Evolutionary conservation across 768 basidiomycete species (phyloP).

Genomic region (Pisolithus marmoratus): DNA sequence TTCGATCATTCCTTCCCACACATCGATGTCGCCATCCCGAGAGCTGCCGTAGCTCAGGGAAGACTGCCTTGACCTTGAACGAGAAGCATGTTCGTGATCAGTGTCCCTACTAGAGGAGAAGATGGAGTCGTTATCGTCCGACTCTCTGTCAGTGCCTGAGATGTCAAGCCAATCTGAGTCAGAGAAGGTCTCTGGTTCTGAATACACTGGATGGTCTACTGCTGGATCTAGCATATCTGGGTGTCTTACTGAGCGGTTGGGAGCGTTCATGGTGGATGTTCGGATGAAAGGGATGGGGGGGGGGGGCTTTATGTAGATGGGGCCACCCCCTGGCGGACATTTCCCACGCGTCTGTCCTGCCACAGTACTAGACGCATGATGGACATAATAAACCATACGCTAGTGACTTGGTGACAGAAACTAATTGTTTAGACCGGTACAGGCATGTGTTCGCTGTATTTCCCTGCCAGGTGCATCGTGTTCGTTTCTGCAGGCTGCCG

Average conservation of each 20-base stretch:
- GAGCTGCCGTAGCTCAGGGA: constrained; percentile 68
- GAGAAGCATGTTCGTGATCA: constrained; percentile 51
- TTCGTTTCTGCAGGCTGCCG: background rate
- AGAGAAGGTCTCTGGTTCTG: constrained; percentile 62
- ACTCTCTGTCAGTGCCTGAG: constrained; percentile 54
- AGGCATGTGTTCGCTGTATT: no score
- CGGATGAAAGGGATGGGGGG: constrained; percentile 25
- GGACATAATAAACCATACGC: no score
- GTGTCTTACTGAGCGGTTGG: constrained; percentile 16
- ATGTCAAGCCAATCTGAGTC: constrained; percentile 87
- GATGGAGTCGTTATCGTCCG: constrained; percentile 67
- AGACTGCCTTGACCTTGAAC: constrained; percentile 60
- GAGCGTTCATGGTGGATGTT: constrained; percentile 11
- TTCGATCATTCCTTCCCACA: constrained; percentile 74
- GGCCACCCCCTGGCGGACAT: constrained; percentile 1
- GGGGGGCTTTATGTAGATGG: constrained; percentile 18
- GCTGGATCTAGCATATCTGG: constrained; percentile 28
- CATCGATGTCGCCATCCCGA: constrained; percentile 61
- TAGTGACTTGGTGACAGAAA: no score
- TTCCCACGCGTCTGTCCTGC: background rate
- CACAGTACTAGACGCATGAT: no score
- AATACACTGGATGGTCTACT: constrained; percentile 39
- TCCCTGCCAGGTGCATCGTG: constrained; percentile 5
- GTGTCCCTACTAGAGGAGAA: constrained; percentile 45
- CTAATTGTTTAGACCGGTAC: no score